A percentile compares a stretch with the other conserved stretches of the same genome.
Evolutionary conservation across 2,329 filamentous ascomycete species (phyloP).

Genomic region (Coniochaeta sp.): DNA sequence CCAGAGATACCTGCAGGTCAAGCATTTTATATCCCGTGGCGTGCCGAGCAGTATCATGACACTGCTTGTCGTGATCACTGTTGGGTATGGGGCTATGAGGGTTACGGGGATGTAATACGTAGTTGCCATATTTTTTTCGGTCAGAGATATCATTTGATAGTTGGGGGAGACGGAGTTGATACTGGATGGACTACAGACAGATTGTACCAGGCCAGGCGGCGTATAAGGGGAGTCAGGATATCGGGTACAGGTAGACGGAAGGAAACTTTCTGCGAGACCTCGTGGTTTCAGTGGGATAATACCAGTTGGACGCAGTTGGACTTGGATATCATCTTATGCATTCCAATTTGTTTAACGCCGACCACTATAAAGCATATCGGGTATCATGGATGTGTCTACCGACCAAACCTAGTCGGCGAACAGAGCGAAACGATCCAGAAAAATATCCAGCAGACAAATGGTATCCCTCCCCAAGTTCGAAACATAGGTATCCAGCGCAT

Average conservation of each 20-base stretch:
- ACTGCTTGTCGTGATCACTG: slow-evolving; percentile 72
- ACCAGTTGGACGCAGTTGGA: too few species aligned
- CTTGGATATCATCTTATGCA: background rate
- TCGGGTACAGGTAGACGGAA: too few species aligned
- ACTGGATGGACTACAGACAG: background rate
- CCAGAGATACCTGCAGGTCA: slow-evolving; percentile 83
- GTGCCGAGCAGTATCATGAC: slow-evolving; percentile 80
- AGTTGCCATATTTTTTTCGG: too few species aligned
- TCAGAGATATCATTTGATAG: background rate
- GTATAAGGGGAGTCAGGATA: too few species aligned
- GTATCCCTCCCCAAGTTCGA: background rate
- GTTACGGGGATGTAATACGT: slow-evolving; percentile 24
- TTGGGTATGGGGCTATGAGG: slow-evolving; percentile 88
- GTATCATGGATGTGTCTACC: background rate
- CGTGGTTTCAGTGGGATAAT: background rate
- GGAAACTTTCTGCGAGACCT: background rate
- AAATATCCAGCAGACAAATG: background rate
- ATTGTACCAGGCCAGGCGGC: too few species aligned
- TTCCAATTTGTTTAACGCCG: background rate
- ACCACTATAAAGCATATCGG: background rate
- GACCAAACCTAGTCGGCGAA: background rate
- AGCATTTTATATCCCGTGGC: slow-evolving; percentile 91
- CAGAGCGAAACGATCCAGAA: background rate
- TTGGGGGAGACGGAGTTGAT: background rate
- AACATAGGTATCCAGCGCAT: too few species aligned